Conservation (phyloP, 2,329 filamentous ascomycete species). For the Xylaria sp. region DNA sequence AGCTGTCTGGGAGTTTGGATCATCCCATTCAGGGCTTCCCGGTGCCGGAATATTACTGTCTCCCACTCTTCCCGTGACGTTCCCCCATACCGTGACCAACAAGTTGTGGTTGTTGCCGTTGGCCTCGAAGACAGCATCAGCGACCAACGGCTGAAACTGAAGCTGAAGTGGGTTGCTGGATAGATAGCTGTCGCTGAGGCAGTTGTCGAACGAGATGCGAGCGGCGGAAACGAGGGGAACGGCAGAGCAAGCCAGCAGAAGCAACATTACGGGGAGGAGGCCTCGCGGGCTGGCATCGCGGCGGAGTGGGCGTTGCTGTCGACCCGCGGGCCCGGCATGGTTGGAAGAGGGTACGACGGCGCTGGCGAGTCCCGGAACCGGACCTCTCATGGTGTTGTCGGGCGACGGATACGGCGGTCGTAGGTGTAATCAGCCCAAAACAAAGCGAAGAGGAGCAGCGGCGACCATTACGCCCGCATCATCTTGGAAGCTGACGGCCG, state of each 20-base stretch:
- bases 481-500: constrained; percentile 38
- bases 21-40: constrained; percentile 68
- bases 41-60: constrained; percentile 68
- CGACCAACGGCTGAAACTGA: constrained; percentile 81
- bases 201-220: constrained; percentile 85
- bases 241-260: constrained; percentile 55
- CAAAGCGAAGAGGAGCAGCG: constrained; percentile 38
- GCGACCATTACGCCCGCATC: constrained; percentile 47
- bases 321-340: constrained; percentile 26
- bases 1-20: constrained; percentile 63
- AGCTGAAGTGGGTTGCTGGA: constrained; percentile 64
- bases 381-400: constrained; percentile 46
- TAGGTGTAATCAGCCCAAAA: constrained; percentile 38
- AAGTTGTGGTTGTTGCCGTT: constrained; percentile 71
- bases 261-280: constrained; percentile 42
- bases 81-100: constrained; percentile 86
- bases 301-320: constrained; percentile 22
- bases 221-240: constrained; percentile 67
- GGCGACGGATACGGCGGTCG: constrained; percentile 27
- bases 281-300: constrained; percentile 6
- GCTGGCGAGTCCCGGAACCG: constrained; percentile 28
- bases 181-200: constrained; percentile 72
- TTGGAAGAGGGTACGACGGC: constrained; percentile 23
- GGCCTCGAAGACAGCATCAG: constrained; percentile 79
- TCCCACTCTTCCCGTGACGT: constrained; percentile 80